These are phyloP conservation scores for Capsella rubella DNA, from an alignment of 441 rosid species.

Conservation along the genomic window DNA sequence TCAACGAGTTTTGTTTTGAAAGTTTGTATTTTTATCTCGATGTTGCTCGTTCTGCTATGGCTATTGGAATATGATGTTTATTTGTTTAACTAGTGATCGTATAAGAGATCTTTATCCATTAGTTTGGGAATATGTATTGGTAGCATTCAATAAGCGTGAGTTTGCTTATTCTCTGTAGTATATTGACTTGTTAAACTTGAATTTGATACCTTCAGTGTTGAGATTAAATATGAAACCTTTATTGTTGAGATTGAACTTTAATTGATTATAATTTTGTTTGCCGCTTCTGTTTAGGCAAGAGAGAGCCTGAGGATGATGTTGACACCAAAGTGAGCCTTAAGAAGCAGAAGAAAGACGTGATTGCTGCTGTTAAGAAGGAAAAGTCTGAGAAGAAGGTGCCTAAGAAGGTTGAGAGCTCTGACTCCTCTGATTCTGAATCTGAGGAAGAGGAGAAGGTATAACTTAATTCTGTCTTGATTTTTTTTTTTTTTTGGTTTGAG, in stretches of 20 bases:
- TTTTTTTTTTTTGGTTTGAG: too few relatives aligned
- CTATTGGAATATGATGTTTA: neutral
- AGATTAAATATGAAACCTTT: neutral
- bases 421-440: constrained; percentile 55
- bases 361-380: constrained; percentile 54
- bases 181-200: neutral
- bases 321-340: constrained; percentile 60
- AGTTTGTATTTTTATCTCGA: neutral
- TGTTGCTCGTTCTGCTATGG: neutral
- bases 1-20: neutral
- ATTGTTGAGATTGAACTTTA: neutral
- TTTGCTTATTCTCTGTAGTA: neutral
- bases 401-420: constrained; percentile 65
- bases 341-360: constrained; percentile 71
- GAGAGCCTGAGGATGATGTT: constrained; percentile 66
- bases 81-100: neutral
- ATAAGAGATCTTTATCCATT: neutral
- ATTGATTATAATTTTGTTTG: neutral
- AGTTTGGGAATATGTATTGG: neutral
- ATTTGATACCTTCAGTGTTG: neutral
- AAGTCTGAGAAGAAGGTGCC: constrained; percentile 56
- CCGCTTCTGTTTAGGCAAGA: constrained; percentile 55
- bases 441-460: constrained; percentile 67
- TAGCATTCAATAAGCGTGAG: neutral
- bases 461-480: neutral